Base-by-base conservation (phyloP, 768 basidiomycete species). In the Trametes cingulata region DNA sequence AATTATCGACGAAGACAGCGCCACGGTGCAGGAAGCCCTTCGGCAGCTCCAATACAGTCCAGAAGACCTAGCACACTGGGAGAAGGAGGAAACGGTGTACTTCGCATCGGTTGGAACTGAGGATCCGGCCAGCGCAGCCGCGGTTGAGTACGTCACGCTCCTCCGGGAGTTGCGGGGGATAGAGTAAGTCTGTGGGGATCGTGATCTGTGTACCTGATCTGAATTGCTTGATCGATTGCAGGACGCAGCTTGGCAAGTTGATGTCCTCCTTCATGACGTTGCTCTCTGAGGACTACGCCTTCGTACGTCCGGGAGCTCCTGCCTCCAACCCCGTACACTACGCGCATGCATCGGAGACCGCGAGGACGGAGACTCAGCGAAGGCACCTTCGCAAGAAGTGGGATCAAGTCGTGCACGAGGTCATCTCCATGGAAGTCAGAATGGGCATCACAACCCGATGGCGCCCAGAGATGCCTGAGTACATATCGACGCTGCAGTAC, bases 91-190 rank as follows among this genome's bases (percentile, higher is more conserved):
- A 59, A 20, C n/a, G 0, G 40, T 15, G 13, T 76, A 71, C 56
- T 69, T 77, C 42, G 33, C 41, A 9, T 66, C 45, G 1, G 60
- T 75, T 1, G 67, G 71, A 0, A 45, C 69, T 2, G 73, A 74
- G 58, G 39, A 58, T 7, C 61, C 64, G n/a, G 53, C 13, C 9
- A 71, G 75, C 43, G 17, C 72, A 4, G 65, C 67, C 49, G 64
- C 64, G 1, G 63, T 74, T 13, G 68, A 65, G 12, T 76, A 77
- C 60, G 72, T 74, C 4, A 71, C 73, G 57, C 61, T 68, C 3
- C 66, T 76, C 5, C 60, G 71, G 43, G 36, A 65, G 24, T 60
- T 67, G 13, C 24, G 43, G 13, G 40, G 51, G 7, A 37, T 56
- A 10, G 50, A 58, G 64, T 67, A 45, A 58, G 58, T 46, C 24